phyloP scores from a whole-genome alignment of 352 stramenopile genomes.

The Phytophthora vignae region DNA sequence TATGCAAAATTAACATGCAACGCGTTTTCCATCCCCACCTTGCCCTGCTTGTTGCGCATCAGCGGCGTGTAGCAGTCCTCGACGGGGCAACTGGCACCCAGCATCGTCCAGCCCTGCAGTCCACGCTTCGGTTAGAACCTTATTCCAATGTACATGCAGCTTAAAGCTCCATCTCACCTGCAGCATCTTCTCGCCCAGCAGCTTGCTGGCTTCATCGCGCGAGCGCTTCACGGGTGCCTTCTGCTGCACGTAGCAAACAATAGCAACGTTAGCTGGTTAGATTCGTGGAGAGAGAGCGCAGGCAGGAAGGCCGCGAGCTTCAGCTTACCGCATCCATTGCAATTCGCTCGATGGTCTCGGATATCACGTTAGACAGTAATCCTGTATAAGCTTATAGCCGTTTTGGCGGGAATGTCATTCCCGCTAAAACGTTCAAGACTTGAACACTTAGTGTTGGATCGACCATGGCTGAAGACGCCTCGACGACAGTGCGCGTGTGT shows the following conservation, averaged over 20 bases:
- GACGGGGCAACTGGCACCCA: slow-evolving; percentile 69
- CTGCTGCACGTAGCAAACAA: slow-evolving; percentile 1
- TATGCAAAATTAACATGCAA: too few relatives aligned
- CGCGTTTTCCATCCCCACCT: slow-evolving; percentile 27
- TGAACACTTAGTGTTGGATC: neutral
- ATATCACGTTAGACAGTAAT: too few relatives aligned
- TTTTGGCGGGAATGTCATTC: slow-evolving; percentile 41
- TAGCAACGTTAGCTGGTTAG: neutral
- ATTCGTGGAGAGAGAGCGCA: too few relatives aligned
- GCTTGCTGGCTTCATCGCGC: slow-evolving; percentile 77
- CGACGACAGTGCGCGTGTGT: slow-evolving; percentile 53
- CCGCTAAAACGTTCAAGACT: slow-evolving; percentile 17
- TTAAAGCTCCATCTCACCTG: slow-evolving; percentile 44
- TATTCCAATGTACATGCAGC: too few relatives aligned
- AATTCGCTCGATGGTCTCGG: slow-evolving; percentile 4
- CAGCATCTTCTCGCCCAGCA: slow-evolving; percentile 84
- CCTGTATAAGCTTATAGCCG: slow-evolving; percentile 5
- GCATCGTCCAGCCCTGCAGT: slow-evolving; percentile 78
- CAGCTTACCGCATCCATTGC: slow-evolving; percentile 34
- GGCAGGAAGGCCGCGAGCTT: neutral
- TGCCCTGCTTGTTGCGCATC: slow-evolving; percentile 78
- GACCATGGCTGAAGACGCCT: slow-evolving; percentile 30
- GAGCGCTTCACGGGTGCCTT: slow-evolving; percentile 37
- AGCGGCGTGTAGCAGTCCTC: slow-evolving; percentile 82
- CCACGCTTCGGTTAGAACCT: slow-evolving; percentile 2